phyloP scores from a whole-genome alignment of 257 asterid genomes.

The Dorcoceras hygrometricum region DNA sequence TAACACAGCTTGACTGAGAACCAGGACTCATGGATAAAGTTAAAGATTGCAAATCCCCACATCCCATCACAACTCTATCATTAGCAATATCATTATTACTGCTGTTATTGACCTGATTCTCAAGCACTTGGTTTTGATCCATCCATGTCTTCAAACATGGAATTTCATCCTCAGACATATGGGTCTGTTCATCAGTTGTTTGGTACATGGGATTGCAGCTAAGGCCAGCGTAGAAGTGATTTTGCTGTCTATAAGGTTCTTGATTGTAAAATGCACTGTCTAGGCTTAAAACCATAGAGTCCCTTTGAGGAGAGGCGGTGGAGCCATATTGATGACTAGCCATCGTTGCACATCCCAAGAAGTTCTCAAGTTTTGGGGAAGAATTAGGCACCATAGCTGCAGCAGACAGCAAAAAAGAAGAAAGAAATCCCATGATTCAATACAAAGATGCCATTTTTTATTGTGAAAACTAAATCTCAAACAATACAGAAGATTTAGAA shows the following conservation, averaged over 20 bases:
- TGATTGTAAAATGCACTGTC: slow-evolving; percentile 54
- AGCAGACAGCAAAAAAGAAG: not conserved
- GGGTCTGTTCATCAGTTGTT: slow-evolving; percentile 23
- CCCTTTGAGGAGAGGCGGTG: slow-evolving; percentile 29
- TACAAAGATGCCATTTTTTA: not conserved
- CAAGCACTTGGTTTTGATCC: slow-evolving; percentile 39
- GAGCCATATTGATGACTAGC: slow-evolving; percentile 35
- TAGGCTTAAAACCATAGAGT: slow-evolving; percentile 46
- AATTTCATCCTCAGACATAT: slow-evolving; percentile 38
- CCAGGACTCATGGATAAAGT: slow-evolving; percentile 83
- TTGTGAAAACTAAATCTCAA: not conserved
- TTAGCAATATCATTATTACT: slow-evolving; percentile 14
- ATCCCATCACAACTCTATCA: slow-evolving; percentile 30
- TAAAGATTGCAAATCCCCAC: slow-evolving; percentile 50
- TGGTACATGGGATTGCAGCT: slow-evolving; percentile 45
- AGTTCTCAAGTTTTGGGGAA: slow-evolving; percentile 79
- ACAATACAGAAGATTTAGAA: not conserved
- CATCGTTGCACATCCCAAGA: slow-evolving; percentile 66
- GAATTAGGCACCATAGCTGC: slow-evolving; percentile 42
- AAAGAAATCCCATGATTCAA: not conserved
- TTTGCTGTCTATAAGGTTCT: slow-evolving; percentile 31
- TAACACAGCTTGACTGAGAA: slow-evolving; percentile 74
- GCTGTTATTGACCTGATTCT: slow-evolving; percentile 28
- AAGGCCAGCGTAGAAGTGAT: slow-evolving; percentile 38
- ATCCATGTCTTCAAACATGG: slow-evolving; percentile 52